Percentiles rank a stretch among this genome's conserved stretches.
Conservation (phyloP, 2,329 filamentous ascomycete species). For the Aureobasidium namibiae region DNA sequence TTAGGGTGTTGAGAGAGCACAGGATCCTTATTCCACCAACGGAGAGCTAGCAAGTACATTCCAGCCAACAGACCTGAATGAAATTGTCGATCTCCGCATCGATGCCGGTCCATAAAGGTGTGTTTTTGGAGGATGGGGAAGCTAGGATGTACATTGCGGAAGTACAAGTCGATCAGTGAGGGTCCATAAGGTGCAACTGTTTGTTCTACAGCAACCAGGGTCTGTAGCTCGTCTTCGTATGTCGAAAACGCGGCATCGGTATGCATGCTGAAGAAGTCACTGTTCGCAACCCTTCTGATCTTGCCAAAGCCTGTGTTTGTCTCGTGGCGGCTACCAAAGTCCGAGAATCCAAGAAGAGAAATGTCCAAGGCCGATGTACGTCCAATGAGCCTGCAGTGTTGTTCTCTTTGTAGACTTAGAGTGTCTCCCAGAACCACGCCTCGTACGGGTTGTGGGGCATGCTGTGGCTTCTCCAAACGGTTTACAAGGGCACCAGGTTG, state of each 20-base stretch:
- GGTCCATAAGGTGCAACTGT: slow-evolving; percentile 71
- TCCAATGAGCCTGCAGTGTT: slow-evolving; percentile 76
- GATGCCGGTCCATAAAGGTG: slow-evolving; percentile 71
- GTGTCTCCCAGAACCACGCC: slow-evolving; percentile 32
- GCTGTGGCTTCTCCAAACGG: slow-evolving; percentile 12
- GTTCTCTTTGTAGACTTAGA: slow-evolving; percentile 66
- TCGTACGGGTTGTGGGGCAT: slow-evolving; percentile 9
- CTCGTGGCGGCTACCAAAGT: slow-evolving; percentile 74
- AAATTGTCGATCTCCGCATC: slow-evolving; percentile 62
- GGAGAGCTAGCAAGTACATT: slow-evolving; percentile 76
- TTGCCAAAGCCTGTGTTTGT: slow-evolving; percentile 56
- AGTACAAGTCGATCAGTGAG: slow-evolving; percentile 71
- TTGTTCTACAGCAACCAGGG: slow-evolving; percentile 64
- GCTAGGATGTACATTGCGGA: slow-evolving; percentile 68
- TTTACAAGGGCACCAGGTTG: background rate
- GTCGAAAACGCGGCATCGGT: slow-evolving; percentile 66
- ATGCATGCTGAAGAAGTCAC: slow-evolving; percentile 73
- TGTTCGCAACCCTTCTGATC: slow-evolving; percentile 66
- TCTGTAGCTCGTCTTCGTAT: slow-evolving; percentile 60
- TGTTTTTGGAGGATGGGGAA: slow-evolving; percentile 78
- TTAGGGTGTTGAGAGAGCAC: slow-evolving; percentile 55
- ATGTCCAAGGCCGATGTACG: slow-evolving; percentile 78
- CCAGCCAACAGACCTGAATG: slow-evolving; percentile 69
- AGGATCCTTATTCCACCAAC: slow-evolving; percentile 75
- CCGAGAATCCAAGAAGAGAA: slow-evolving; percentile 70